A percentile compares a stretch with the other conserved stretches of the same genome.
Conservation (phyloP, 2,329 filamentous ascomycete genomes). For the Allantophomopsis lycopodina region DNA sequence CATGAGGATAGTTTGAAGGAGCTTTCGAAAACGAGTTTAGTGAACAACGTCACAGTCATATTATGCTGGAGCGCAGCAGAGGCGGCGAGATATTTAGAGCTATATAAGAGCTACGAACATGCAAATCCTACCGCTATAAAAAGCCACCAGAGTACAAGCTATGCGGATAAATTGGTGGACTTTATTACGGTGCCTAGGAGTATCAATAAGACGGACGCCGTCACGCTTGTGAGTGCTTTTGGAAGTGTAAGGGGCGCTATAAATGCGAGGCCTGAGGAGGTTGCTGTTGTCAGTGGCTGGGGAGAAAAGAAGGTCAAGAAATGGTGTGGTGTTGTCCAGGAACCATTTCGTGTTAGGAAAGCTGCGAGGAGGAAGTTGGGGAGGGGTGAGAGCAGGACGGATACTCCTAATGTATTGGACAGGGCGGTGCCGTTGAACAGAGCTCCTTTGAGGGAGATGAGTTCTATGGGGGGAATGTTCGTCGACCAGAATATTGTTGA, state of each 20-base stretch:
- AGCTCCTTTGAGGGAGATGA: constrained; percentile 13
- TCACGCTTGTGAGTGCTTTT: constrained; percentile 82
- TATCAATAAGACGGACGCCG: constrained; percentile 89
- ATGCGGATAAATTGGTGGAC: constrained; percentile 77
- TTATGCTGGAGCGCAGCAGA: constrained; percentile 92
- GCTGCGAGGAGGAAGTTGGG: constrained; percentile 40
- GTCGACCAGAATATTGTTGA: background rate
- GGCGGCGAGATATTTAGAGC: constrained; percentile 82
- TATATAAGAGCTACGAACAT: constrained; percentile 91
- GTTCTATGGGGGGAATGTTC: constrained; percentile 1
- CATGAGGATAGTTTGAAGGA: constrained; percentile 85
- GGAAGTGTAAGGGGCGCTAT: constrained; percentile 77
- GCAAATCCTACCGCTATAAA: constrained; percentile 69
- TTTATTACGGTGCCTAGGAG: constrained; percentile 84
- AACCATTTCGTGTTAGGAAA: constrained; percentile 69
- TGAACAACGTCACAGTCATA: constrained; percentile 87
- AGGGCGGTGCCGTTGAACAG: constrained; percentile 17
- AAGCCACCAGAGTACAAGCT: constrained; percentile 70
- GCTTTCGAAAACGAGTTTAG: constrained; percentile 78
- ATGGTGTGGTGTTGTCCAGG: constrained; percentile 71
- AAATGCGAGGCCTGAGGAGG: constrained; percentile 77
- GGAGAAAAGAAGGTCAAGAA: constrained; percentile 87
- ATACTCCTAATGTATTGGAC: constrained; percentile 20
- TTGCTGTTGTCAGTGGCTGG: constrained; percentile 80
- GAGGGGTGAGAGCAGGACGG: constrained; percentile 6